These are phyloP conservation scores for Trametes sanguinea DNA, from an alignment of 768 basidiomycete species.

Conservation along the genomic window DNA sequence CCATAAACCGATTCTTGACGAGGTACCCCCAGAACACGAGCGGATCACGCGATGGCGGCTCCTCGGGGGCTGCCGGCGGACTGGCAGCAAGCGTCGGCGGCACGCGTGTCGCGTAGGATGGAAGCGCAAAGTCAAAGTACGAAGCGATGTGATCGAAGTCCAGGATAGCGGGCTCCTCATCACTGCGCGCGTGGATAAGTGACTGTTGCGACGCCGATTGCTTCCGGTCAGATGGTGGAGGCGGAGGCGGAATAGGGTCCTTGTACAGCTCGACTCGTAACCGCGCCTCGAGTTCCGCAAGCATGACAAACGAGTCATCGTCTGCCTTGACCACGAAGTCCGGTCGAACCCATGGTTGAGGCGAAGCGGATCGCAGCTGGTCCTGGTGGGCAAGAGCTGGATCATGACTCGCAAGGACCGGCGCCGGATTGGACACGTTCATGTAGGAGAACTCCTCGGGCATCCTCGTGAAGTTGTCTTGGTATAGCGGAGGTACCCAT, in stretches of 20 bases:
- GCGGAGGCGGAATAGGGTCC: slow-evolving; percentile 18
- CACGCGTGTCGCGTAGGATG: slow-evolving; percentile 2
- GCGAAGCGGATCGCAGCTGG: slow-evolving; percentile 40
- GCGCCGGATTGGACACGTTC: slow-evolving; percentile 53
- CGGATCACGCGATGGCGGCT: slow-evolving; percentile 48
- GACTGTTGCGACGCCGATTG: slow-evolving; percentile 4
- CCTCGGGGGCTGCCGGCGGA: slow-evolving; percentile 13
- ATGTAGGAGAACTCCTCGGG: slow-evolving; percentile 67
- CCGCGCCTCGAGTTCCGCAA: slow-evolving; percentile 91
- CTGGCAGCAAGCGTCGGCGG: slow-evolving; percentile 12
- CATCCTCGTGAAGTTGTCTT: slow-evolving; percentile 42
- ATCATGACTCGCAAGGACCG: slow-evolving; percentile 71
- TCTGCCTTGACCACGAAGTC: slow-evolving; percentile 94
- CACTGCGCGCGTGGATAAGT: background rate
- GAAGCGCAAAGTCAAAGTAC: slow-evolving; percentile 2
- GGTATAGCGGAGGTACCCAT: slow-evolving; percentile 82
- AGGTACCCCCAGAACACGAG: slow-evolving; percentile 89
- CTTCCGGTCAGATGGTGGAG: slow-evolving; percentile 4
- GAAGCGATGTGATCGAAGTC: slow-evolving; percentile 8
- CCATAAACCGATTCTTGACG: slow-evolving; percentile 94
- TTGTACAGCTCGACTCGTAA: slow-evolving; percentile 74
- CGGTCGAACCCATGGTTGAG: slow-evolving; percentile 74
- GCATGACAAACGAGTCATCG: slow-evolving; percentile 94
- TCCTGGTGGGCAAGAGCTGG: slow-evolving; percentile 59
- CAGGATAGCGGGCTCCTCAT: slow-evolving; percentile 3